Conservation (phyloP, 768 basidiomycete species). For the Pholiota microspora region DNA sequence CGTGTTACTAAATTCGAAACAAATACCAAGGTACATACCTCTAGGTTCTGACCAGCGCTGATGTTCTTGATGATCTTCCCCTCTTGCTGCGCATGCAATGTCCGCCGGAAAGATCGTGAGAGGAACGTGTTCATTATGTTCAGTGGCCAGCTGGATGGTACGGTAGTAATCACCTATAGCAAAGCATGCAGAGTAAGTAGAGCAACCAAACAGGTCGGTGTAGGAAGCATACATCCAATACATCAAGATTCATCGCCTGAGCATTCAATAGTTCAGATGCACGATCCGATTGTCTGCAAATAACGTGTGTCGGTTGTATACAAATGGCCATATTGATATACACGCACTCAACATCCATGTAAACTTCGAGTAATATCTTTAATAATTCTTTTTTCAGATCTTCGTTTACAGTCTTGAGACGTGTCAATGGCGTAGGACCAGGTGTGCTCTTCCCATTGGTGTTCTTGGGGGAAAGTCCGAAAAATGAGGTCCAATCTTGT, state of each 20-base stretch:
- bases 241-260: conserved; percentile 77
- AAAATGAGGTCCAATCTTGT: conserved; percentile 52
- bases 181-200: neutral
- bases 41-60: conserved; percentile 76
- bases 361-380: conserved; percentile 74
- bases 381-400: conserved; percentile 57
- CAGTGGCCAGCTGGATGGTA: conserved; percentile 79
- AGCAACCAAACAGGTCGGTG: neutral
- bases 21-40: conserved; percentile 31
- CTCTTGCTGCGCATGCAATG: conserved; percentile 68
- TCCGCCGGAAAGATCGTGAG: conserved; percentile 72
- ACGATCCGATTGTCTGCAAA: conserved; percentile 50
- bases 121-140: conserved; percentile 73
- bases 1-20: neutral
- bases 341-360: conserved; percentile 75
- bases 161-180: conserved; percentile 56
- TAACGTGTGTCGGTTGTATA: neutral
- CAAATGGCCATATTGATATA: conserved; percentile 2
- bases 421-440: conserved; percentile 19
- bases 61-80: conserved; percentile 77
- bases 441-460: conserved; percentile 19
- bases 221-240: conserved; percentile 59
- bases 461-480: conserved; percentile 29
- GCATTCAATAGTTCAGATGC: conserved; percentile 74
- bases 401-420: conserved; percentile 41